Evolutionary conservation across 352 stramenopile species (phyloP), one percentile per base, ranked within the genome.

Genomic region (Plasmopara muralis): DNA sequence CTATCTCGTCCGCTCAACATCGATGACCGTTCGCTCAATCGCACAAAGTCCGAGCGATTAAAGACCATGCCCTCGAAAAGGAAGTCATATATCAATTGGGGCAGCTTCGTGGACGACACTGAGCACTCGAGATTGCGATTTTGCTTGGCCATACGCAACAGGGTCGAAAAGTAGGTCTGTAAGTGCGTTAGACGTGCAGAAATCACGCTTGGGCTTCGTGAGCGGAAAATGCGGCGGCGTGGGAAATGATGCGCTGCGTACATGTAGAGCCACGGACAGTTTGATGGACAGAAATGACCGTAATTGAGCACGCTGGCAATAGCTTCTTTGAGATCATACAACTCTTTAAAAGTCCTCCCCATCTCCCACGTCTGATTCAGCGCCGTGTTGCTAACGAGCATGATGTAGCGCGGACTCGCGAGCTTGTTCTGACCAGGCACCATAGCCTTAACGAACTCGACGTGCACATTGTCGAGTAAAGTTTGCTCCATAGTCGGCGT

Each of bases 261-360:
- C 77, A 89, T 86, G 74, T 84, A 93, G 44, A 93, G 63, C 75
- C 76, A 93, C 45, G 83, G 83, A 30, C 83, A 93, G 50, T 88
- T 88, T 30, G 80, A 85, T 12, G 65, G 50, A 51, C 83, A 93
- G 15, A 88, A 74, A 63, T 93, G 83, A 48, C 83, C 83, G 57
- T 91, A 82, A 56, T 87, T 63, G 14, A 93, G 64, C 35, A 72
- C 68, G 8, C 42, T 57, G 42, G 74, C 54, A 16, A 93, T 64
- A 3, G 59, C 49, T 30, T 89, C 76, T 56, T 91, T 89, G 29
- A 93, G 68, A 30, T 90, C 77, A 58, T 80, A 72, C 54, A 90
- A 91, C 48, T 91, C 83, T 31, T 70, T 73, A 57, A 87, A 93
- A 9, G 74, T 83, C 34, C 79, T 64, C 29, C 66, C 71, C 77